Evolutionary conservation across 75 land plant genomes (phyloP), one percentile per base, ranked within the genome.

Genomic region (Sequoia sempervirens): DNA sequence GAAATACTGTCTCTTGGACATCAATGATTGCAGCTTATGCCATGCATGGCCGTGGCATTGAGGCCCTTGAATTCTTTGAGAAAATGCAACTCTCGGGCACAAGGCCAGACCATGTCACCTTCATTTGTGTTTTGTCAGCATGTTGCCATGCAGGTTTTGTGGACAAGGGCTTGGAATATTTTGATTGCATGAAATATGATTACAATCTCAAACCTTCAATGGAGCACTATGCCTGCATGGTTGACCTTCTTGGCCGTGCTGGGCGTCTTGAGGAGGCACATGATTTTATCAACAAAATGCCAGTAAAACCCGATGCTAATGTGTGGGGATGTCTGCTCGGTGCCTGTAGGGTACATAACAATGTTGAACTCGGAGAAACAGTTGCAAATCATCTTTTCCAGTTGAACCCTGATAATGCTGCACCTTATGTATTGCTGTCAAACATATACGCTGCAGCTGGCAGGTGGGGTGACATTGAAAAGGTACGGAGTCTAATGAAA

Each of bases 1-100:
- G 40, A 69, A 80, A 86, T 52, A 72, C 79, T 12, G 74, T 86
- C 81, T 86, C 87, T 20, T 84, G 87, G 87, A 86, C 85, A 83
- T 80, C 86, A 61, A 30, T 83, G 20, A 83, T 83, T 74, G 78
- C 75, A 75, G 89, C 85, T 4, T 89, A 82, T 52, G 23, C 75
- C 36, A 82, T 84, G 54, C 50, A 32, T 41, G 88, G 83, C 7
- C 36, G 58, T 28, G 41, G 43, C 45, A 82, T 83, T 70, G 89
- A 88, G 30, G 85, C 88, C 1, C 80, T 90, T 34, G 43, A 76
- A 13, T 47, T 85, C 73, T 88, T 85, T 83, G 69, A 52, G 34
- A 58, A 80, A 28, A 88, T 88, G 89, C 75, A 37, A 73, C 81
- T 80, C 47, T 12, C 14, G 61, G 81, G 58, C 47, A 50, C 17